Conservation (phyloP, 1,284 basidiomycete genomes). For the Trichosporon inkin region DNA sequence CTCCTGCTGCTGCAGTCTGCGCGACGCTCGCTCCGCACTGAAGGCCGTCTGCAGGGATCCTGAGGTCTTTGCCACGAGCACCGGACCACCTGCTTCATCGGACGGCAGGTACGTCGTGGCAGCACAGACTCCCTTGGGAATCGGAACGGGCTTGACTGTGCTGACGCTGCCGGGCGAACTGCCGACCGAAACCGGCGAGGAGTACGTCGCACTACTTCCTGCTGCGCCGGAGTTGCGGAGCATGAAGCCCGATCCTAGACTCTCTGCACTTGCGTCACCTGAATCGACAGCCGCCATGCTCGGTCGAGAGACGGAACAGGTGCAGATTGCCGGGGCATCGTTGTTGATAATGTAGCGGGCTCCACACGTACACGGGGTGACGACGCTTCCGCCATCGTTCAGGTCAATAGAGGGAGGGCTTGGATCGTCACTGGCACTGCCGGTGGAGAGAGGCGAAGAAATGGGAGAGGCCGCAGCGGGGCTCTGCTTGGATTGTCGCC, state of each 20-base stretch:
- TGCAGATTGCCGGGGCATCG: neutral
- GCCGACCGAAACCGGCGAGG: neutral
- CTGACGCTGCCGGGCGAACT: neutral
- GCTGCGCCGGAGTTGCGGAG: neutral
- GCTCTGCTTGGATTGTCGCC: neutral
- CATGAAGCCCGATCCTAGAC: neutral
- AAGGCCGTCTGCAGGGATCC: neutral
- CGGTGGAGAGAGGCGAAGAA: neutral
- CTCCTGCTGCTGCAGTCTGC: conserved; percentile 6
- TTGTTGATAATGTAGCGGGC: neutral
- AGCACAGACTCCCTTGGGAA: neutral
- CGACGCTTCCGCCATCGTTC: neutral
- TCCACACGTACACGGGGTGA: neutral
- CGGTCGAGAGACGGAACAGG: neutral
- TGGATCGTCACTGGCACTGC: neutral
- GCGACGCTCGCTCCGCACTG: conserved; percentile 10
- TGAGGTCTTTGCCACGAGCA: neutral
- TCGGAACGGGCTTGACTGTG: neutral
- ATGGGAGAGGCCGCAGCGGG: neutral
- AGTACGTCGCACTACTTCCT: neutral
- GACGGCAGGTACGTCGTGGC: neutral
- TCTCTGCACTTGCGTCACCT: neutral
- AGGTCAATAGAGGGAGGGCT: neutral
- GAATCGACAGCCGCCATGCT: neutral
- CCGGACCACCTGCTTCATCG: neutral